phyloP scores from a whole-genome alignment of 116 monocot species.

The Papilionanthe hybrid region DNA sequence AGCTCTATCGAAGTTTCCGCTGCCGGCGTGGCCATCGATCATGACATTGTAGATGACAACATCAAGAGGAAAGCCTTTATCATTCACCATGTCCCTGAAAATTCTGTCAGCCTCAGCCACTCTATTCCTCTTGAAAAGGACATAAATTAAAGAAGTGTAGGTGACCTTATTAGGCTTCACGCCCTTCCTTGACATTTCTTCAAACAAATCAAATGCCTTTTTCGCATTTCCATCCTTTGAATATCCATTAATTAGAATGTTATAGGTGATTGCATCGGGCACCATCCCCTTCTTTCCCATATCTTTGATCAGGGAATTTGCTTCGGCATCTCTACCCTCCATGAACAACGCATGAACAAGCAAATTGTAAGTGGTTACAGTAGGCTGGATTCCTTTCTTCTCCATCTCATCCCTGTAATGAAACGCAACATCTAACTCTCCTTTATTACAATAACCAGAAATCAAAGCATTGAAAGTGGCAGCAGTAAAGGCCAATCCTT shows the following conservation, averaged over 20 bases:
- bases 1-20: conserved; percentile 49
- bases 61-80: conserved; percentile 50
- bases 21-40: conserved; percentile 64
- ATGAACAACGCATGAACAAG: conserved; percentile 72
- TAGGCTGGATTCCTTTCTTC: conserved; percentile 36
- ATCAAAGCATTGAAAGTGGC: conserved; percentile 61
- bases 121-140: conserved; percentile 49
- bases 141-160: conserved; percentile 67
- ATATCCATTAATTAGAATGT: conserved; percentile 81
- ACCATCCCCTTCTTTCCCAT: conserved; percentile 48
- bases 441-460: conserved; percentile 57
- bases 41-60: conserved; percentile 78
- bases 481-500: conserved; percentile 33
- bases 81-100: conserved; percentile 34
- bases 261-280: conserved; percentile 63
- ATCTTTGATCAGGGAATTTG: conserved; percentile 41
- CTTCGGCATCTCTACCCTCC: conserved; percentile 45
- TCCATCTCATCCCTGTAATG: conserved; percentile 58
- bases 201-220: conserved; percentile 59
- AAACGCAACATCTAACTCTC: conserved; percentile 49
- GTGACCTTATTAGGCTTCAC: conserved; percentile 57
- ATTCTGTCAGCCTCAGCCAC: conserved; percentile 57
- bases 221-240: conserved; percentile 53
- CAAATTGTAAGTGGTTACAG: conserved; percentile 52
- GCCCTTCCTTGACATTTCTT: conserved; percentile 52